Conservation (phyloP, 371 early-diverging fungal genomes). For the Apophysomyces ossiformis region DNA sequence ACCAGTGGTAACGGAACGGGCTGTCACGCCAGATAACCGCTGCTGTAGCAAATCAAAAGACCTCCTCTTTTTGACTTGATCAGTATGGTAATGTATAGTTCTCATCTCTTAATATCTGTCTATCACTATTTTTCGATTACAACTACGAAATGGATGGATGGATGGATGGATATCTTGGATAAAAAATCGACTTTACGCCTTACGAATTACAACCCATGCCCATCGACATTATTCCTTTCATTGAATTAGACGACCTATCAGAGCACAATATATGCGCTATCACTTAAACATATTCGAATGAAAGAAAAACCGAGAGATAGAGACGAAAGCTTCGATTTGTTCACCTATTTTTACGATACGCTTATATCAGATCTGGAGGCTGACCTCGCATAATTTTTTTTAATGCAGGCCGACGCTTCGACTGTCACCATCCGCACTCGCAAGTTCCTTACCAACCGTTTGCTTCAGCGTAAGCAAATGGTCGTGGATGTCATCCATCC, state of each 20-base stretch:
- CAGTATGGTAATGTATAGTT: conserved; percentile 14
- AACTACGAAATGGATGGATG: conserved; percentile 21
- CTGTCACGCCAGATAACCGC: conserved; percentile 86
- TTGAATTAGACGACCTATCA: too few relatives aligned
- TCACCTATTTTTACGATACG: too few relatives aligned
- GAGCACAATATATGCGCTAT: too few relatives aligned
- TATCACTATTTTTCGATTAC: not conserved
- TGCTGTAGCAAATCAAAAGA: conserved; percentile 91
- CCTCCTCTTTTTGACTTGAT: conserved; percentile 22
- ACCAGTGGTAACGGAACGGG: not conserved
- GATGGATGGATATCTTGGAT: conserved; percentile 10
- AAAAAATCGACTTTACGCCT: not conserved
- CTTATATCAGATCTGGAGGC: not conserved
- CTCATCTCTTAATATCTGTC: not conserved
- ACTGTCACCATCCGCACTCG: conserved; percentile 95
- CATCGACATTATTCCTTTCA: too few relatives aligned
- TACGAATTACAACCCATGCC: not conserved
- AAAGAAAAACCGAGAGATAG: too few relatives aligned
- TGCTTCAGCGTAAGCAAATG: conserved; percentile 98
- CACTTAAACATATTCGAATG: too few relatives aligned
- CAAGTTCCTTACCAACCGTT: conserved; percentile 98
- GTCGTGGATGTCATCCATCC: conserved; percentile 97
- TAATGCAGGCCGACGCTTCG: conserved; percentile 48
- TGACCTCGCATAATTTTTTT: conserved; percentile 1
- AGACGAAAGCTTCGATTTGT: too few relatives aligned